Evolutionary conservation across 306 rosid species (phyloP).

Genomic region (Malus fusca): DNA sequence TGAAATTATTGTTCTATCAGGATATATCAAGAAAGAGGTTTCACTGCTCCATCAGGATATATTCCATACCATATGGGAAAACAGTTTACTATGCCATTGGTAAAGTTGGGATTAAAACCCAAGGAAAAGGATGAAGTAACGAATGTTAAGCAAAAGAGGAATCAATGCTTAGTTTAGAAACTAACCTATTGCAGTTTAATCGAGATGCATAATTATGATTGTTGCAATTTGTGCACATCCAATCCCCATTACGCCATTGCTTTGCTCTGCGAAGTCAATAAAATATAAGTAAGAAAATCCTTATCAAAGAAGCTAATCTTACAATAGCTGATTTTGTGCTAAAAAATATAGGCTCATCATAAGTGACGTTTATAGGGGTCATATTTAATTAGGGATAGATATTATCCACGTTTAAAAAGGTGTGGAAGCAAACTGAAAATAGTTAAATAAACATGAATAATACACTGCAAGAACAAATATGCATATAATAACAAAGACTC

Average conservation of each 20-base stretch:
- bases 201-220: conserved; percentile 97
- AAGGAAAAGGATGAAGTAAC: background rate
- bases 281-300: conserved; percentile 6
- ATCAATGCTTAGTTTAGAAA: background rate
- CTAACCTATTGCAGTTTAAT: conserved; percentile 77
- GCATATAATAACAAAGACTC: background rate
- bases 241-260: conserved; percentile 96
- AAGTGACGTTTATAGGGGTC: background rate
- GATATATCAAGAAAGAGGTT: background rate
- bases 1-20: background rate
- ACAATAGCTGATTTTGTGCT: background rate
- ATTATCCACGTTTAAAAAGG: background rate
- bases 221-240: conserved; percentile 96
- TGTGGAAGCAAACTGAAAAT: background rate
- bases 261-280: conserved; percentile 57
- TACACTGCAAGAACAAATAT: background rate
- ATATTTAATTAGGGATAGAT: background rate
- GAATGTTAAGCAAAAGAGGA: background rate
- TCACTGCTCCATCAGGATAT: background rate
- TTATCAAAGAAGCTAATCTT: background rate
- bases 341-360: background rate
- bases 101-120: background rate
- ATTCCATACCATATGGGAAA: background rate
- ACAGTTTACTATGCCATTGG: background rate
- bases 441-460: background rate